phyloP scores from a whole-genome alignment of 2,329 filamentous ascomycete species.

The Alternaria gansuensis region DNA sequence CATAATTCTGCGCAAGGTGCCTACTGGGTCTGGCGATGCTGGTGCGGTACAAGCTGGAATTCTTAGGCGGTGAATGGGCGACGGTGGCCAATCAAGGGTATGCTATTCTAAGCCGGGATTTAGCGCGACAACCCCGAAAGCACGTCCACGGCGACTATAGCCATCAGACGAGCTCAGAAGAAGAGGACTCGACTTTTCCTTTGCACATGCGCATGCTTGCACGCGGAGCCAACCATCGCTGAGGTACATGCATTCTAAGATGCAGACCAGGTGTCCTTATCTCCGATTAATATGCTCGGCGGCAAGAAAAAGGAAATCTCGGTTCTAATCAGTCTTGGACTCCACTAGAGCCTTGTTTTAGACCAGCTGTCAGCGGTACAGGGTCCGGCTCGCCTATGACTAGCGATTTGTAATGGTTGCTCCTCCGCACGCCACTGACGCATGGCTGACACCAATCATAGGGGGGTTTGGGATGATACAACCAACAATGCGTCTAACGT shows the following conservation, averaged over 20 bases:
- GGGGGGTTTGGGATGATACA: neutral
- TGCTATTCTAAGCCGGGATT: constrained; percentile 36
- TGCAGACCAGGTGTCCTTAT: neutral
- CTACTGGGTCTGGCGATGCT: constrained; percentile 29
- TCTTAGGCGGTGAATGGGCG: constrained; percentile 32
- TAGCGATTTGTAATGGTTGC: constrained; percentile 23
- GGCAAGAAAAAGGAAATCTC: constrained; percentile 23
- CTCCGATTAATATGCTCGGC: constrained; percentile 19
- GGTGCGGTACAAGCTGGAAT: constrained; percentile 25
- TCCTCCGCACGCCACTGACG: constrained; percentile 18
- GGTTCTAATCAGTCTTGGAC: constrained; percentile 12
- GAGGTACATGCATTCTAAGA: constrained; percentile 1
- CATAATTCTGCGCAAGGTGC: constrained; percentile 28
- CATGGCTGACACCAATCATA: constrained; percentile 15
- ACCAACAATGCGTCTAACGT: neutral
- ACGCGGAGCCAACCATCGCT: constrained; percentile 11
- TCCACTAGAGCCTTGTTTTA: constrained; percentile 22
- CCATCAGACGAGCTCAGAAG: constrained; percentile 6
- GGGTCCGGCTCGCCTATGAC: constrained; percentile 32
- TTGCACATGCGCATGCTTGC: constrained; percentile 4
- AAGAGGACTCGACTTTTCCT: neutral
- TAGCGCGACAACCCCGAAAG: constrained; percentile 25
- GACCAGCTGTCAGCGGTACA: constrained; percentile 26
- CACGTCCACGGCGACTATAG: constrained; percentile 18
- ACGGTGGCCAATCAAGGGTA: constrained; percentile 30